phyloP scores from a whole-genome alignment of 768 basidiomycete genomes.

The Pleurotus salmoneostramineus region DNA sequence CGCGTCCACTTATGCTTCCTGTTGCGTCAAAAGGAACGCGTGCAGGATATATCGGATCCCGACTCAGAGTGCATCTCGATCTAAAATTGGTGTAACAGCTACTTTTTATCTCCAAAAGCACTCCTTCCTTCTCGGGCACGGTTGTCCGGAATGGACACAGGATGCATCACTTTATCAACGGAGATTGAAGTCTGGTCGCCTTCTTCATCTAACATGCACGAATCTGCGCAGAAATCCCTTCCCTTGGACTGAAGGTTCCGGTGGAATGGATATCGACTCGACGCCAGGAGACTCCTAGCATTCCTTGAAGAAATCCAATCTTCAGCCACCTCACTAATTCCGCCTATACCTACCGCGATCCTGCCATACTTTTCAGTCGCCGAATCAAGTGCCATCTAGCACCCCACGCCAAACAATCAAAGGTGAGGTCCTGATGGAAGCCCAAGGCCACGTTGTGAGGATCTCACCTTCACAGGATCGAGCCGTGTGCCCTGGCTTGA shows the following conservation, averaged over 20 bases:
- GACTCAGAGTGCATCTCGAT: too few relatives aligned
- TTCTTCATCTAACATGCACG: neutral
- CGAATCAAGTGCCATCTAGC: neutral
- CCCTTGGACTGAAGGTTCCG: neutral
- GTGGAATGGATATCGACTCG: neutral
- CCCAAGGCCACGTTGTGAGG: neutral
- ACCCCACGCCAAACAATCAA: neutral
- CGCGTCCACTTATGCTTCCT: too few relatives aligned
- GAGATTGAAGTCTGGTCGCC: slow-evolving; percentile 2
- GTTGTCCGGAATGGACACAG: too few relatives aligned
- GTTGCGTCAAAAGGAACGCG: too few relatives aligned
- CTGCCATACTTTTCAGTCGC: neutral
- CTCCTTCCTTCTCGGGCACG: too few relatives aligned
- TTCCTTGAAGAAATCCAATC: neutral
- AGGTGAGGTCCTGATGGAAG: neutral
- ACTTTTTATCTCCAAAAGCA: too few relatives aligned
- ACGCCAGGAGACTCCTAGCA: neutral
- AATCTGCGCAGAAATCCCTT: neutral
- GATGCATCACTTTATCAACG: neutral
- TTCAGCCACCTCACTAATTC: neutral
- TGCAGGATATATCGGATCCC: too few relatives aligned
- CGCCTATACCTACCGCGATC: slow-evolving; percentile 1
- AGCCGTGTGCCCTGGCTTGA: slow-evolving; percentile 4
- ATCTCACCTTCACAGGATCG: neutral
- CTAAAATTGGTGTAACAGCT: too few relatives aligned